phyloP scores from a whole-genome alignment of 1,284 basidiomycete genomes.

The Inonotus obliquus region DNA sequence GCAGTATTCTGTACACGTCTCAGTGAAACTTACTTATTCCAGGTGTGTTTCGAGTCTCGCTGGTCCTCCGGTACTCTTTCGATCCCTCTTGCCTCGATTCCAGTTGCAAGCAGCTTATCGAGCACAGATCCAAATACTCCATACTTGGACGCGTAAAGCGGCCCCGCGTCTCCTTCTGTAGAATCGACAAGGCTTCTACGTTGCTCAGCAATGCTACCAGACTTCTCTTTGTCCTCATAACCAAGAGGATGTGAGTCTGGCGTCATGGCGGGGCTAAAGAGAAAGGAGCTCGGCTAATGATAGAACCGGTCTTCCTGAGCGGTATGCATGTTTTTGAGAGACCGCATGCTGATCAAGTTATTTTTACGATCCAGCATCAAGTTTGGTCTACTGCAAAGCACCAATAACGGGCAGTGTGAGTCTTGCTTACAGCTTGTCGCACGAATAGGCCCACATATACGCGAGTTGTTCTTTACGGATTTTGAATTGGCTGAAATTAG shows the following conservation, averaged over 20 bases:
- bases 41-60: conserved; percentile 40
- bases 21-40: conserved; percentile 41
- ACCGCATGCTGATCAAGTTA: background rate
- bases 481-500: too few species aligned
- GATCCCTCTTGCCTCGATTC: conserved; percentile 47
- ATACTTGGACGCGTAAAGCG: conserved; percentile 33
- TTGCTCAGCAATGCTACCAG: background rate
- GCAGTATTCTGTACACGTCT: background rate
- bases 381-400: background rate
- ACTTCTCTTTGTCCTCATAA: conserved; percentile 13
- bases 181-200: background rate
- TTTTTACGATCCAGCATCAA: too few species aligned
- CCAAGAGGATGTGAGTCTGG: background rate
- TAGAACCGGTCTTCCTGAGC: too few species aligned
- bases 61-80: conserved; percentile 48
- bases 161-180: conserved; percentile 27
- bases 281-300: background rate
- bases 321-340: background rate
- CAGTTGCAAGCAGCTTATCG: conserved; percentile 37
- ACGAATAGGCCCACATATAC: too few species aligned
- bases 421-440: too few species aligned
- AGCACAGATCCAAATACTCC: conserved; percentile 34
- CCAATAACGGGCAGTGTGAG: too few species aligned
- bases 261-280: background rate
- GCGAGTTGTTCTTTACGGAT: too few species aligned